Evolutionary conservation across 805 yeast species (phyloP).

Genomic region (Ogataea saltuana): DNA sequence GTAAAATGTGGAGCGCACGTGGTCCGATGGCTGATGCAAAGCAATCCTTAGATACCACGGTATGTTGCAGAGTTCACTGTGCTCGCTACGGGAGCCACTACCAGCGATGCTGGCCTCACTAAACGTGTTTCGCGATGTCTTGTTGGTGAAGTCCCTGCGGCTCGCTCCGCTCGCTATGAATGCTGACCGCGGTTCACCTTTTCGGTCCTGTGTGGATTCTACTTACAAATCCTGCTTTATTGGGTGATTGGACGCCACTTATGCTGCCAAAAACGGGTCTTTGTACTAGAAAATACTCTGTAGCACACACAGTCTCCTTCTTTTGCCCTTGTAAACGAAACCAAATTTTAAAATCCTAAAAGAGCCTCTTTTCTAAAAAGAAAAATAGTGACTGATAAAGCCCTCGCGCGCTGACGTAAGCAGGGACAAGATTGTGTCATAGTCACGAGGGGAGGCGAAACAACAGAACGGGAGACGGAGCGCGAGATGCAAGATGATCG

Average conservation of each 20-base stretch:
- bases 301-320: neutral
- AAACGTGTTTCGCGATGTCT: too few species aligned
- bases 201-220: too few species aligned
- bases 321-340: slow-evolving; percentile 6
- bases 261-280: neutral
- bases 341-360: neutral
- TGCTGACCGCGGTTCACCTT: too few species aligned
- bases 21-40: neutral
- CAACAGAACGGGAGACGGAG: too few species aligned
- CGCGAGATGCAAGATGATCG: too few species aligned
- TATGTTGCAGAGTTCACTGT: too few species aligned
- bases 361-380: neutral
- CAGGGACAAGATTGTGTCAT: too few species aligned
- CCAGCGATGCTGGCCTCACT: too few species aligned
- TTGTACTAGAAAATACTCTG: neutral
- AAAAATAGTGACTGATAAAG: neutral
- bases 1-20: neutral
- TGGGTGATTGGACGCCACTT: neutral
- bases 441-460: too few species aligned
- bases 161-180: slow-evolving; percentile 5
- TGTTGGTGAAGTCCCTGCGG: neutral
- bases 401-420: slow-evolving; percentile 5
- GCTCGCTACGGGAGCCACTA: too few species aligned
- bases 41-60: too few species aligned
- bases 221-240: neutral